Conservation (phyloP, 768 basidiomycete species). For the Pisolithus marmoratus region DNA sequence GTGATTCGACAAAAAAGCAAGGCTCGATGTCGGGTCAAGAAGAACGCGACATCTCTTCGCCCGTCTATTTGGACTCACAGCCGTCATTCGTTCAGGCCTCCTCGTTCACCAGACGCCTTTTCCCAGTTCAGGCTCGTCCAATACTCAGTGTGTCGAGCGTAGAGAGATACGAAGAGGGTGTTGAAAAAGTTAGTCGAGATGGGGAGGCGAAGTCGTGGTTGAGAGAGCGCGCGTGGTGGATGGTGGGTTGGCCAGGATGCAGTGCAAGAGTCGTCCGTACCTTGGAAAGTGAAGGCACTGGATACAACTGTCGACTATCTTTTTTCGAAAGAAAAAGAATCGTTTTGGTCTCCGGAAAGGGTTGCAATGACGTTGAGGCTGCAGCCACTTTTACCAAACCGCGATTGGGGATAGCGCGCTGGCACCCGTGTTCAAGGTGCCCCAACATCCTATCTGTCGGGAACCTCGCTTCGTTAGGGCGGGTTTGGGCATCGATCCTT, state of each 20-base stretch:
- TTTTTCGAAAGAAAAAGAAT: conserved; percentile 29
- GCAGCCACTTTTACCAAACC: conserved; percentile 52
- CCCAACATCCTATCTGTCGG: conserved; percentile 57
- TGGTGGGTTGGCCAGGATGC: conserved; percentile 57
- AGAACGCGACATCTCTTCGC: conserved; percentile 92
- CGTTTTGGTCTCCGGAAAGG: conserved; percentile 81
- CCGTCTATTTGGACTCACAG: conserved; percentile 82
- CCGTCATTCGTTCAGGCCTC: conserved; percentile 81
- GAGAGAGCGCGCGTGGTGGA: conserved; percentile 88
- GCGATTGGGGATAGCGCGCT: conserved; percentile 64
- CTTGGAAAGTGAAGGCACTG: conserved; percentile 69
- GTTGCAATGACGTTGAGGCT: conserved; percentile 73
- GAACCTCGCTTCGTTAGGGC: conserved; percentile 72
- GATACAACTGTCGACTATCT: conserved; percentile 43
- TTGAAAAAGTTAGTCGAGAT: conserved; percentile 58
- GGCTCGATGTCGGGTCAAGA: conserved; percentile 85
- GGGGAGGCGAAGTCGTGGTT: conserved; percentile 89
- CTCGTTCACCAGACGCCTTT: conserved; percentile 59
- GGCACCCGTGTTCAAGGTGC: conserved; percentile 72
- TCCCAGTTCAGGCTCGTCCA: conserved; percentile 46
- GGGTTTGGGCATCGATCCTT: conserved; percentile 41
- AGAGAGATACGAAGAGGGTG: conserved; percentile 51
- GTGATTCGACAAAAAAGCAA: conserved; percentile 64
- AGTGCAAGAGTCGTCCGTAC: conserved; percentile 48
- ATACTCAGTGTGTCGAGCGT: conserved; percentile 50